A percentile compares a stretch with the other conserved stretches of the same genome.
phyloP scores from a whole-genome alignment of 2,329 filamentous ascomycete genomes.

The Penicillium oxalicum region DNA sequence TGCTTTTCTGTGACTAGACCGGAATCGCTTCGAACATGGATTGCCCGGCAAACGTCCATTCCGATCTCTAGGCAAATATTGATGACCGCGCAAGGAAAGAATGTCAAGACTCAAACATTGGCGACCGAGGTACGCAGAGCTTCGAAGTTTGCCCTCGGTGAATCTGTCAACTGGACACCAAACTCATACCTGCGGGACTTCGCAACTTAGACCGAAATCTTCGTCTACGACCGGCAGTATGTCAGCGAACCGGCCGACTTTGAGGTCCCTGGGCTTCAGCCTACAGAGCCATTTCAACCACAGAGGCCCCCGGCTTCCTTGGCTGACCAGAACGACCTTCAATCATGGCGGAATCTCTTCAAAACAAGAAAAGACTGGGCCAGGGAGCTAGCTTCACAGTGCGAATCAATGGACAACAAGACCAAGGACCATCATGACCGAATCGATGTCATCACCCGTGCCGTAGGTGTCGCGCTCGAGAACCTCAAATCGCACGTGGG shows the following conservation, averaged over 20 bases:
- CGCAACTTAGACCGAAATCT: slow-evolving; percentile 67
- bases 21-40: slow-evolving; percentile 78
- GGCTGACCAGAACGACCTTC: slow-evolving; percentile 68
- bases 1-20: slow-evolving; percentile 47
- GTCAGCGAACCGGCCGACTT: slow-evolving; percentile 44
- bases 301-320: slow-evolving; percentile 69
- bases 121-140: slow-evolving; percentile 62
- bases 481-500: slow-evolving; percentile 55
- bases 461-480: slow-evolving; percentile 75
- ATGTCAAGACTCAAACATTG: slow-evolving; percentile 73
- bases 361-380: slow-evolving; percentile 77
- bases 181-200: background rate
- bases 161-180: background rate
- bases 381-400: slow-evolving; percentile 61
- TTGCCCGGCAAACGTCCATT: slow-evolving; percentile 68
- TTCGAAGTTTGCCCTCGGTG: background rate
- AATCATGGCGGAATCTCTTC: slow-evolving; percentile 86
- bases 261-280: slow-evolving; percentile 47
- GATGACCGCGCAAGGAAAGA: slow-evolving; percentile 77
- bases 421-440: slow-evolving; percentile 50
- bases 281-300: slow-evolving; percentile 56
- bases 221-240: slow-evolving; percentile 80
- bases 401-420: slow-evolving; percentile 57
- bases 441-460: slow-evolving; percentile 58
- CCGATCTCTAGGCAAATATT: slow-evolving; percentile 74